Evolutionary conservation across 2,329 filamentous ascomycete species (phyloP).

Genomic region (Tolypocladium tundrense): DNA sequence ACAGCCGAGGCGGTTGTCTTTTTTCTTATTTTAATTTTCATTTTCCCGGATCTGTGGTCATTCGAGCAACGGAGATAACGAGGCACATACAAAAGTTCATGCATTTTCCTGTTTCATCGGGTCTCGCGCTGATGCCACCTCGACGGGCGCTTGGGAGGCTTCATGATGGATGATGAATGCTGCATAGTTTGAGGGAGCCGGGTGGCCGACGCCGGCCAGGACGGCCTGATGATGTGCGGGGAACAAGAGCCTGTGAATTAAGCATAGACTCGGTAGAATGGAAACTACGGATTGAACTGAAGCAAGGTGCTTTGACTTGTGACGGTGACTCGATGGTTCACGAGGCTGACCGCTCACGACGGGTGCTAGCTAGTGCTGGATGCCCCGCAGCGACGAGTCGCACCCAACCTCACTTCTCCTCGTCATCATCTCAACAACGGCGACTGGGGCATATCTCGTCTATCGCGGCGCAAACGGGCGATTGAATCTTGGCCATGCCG

Average conservation of each 20-base stretch:
- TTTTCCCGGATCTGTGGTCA: slow-evolving; percentile 18
- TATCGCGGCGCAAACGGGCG: too few species aligned
- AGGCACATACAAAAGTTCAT: slow-evolving; percentile 25
- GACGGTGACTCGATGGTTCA: background rate
- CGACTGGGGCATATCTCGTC: too few species aligned
- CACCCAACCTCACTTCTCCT: too few species aligned
- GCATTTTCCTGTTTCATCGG: slow-evolving; percentile 18
- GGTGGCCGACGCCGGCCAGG: slow-evolving; percentile 1
- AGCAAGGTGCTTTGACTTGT: background rate
- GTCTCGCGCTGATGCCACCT: slow-evolving; percentile 7
- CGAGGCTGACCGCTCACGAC: too few species aligned
- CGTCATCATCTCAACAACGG: too few species aligned
- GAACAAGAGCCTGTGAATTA: slow-evolving; percentile 17
- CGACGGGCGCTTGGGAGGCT: slow-evolving; percentile 11
- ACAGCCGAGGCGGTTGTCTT: slow-evolving; percentile 10
- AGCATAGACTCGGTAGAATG: slow-evolving; percentile 28
- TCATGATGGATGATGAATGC: slow-evolving; percentile 16
- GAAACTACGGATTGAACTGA: slow-evolving; percentile 13
- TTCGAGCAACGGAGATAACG: slow-evolving; percentile 19
- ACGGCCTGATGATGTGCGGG: slow-evolving; percentile 8
- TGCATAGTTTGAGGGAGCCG: slow-evolving; percentile 6
- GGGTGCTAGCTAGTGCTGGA: too few species aligned
- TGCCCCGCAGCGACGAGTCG: too few species aligned
- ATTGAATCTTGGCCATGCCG: too few species aligned
- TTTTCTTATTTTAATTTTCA: slow-evolving; percentile 13